Evolutionary conservation across 306 rosid species (phyloP), one percentile per base, ranked within the genome.

Genomic region (Sicyos edulis): DNA sequence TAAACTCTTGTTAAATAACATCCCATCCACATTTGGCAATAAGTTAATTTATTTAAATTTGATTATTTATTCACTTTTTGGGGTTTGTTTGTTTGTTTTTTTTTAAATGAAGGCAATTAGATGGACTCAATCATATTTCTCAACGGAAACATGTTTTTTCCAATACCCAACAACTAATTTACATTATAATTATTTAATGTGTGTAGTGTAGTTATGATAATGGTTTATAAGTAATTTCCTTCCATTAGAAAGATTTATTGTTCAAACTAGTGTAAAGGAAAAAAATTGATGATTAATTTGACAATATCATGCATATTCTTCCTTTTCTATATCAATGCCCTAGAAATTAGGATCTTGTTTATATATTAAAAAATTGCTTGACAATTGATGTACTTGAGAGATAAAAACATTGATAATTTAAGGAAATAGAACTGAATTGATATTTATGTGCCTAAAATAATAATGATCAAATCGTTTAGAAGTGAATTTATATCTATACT

Each of bases 261-360:
- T 19, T 64, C 10, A 44, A 64, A 64, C 52, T 64, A 40, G 53
- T 44, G 54, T n/a, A 45, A 64, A 45, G 71, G 37, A 7, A 12
- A 45, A 20, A 66, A 44, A 5, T 12, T 44, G 72, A 67, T 67
- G 72, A 67, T 67, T 67, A 47, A 67, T 67, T 32, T 47, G 72
- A 67, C 55, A 67, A 11, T 67, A 67, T 67, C 56, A 67, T 67
- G 21, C 0, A 65, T 42, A 65, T 42, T 65, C 50, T 3, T 42
- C 14, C 4, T 65, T 65, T 40, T 44, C 12, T 44, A 12, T 65
- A 45, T 13, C 34, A 65, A 37, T 10, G 4, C 71, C 71, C 71
- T 65, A 65, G 17, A 65, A 65, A 65, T 44, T 65, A 44, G 71
- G 71, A 65, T 65, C 71, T 44, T 19, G 71, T 65, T 65, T 44